These are phyloP conservation scores for Fusarium continuum DNA, from an alignment of 2,329 filamentous ascomycete species.

Conservation along the genomic window DNA sequence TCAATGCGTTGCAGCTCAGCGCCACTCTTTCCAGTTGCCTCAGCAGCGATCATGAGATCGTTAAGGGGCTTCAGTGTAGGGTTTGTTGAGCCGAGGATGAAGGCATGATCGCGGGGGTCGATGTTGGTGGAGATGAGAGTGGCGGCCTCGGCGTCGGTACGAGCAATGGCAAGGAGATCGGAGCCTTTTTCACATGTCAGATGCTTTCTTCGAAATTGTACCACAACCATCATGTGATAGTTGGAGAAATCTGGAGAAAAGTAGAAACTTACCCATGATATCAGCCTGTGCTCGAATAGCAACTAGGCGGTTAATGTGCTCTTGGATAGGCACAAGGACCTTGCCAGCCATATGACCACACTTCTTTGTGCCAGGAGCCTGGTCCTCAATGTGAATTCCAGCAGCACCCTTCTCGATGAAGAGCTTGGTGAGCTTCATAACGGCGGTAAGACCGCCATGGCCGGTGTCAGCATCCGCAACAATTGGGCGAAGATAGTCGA, in stretches of 20 bases:
- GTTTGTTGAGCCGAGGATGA: conserved; percentile 92
- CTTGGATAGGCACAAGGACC: conserved; percentile 93
- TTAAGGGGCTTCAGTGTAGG: conserved; percentile 82
- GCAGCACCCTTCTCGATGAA: conserved; percentile 97
- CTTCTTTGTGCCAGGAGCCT: conserved; percentile 98
- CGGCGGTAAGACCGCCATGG: conserved; percentile 95
- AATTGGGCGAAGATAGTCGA: conserved; percentile 95
- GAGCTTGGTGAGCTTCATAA: conserved; percentile 99
- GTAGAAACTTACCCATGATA: conserved; percentile 80
- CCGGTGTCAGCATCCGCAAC: conserved; percentile 97
- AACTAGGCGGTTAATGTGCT: conserved; percentile 97
- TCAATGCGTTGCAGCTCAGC: conserved; percentile 88
- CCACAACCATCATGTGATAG: conserved; percentile 22
- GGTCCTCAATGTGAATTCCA: conserved; percentile 98
- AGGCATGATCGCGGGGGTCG: conserved; percentile 92
- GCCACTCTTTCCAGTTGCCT: conserved; percentile 82
- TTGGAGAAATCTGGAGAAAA: conserved; percentile 7
- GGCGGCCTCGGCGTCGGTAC: conserved; percentile 96
- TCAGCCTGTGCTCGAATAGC: conserved; percentile 97
- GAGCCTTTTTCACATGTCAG: conserved; percentile 61
- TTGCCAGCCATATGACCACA: conserved; percentile 99
- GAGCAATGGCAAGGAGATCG: conserved; percentile 89
- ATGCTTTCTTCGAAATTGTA: neutral
- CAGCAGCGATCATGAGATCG: conserved; percentile 90
- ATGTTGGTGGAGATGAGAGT: conserved; percentile 97